Percentiles rank a stretch among this genome's conserved stretches.
These are phyloP conservation scores for Chloris gayana DNA, from an alignment of 176 grass and related monocot genomes.

Conservation along the genomic window DNA sequence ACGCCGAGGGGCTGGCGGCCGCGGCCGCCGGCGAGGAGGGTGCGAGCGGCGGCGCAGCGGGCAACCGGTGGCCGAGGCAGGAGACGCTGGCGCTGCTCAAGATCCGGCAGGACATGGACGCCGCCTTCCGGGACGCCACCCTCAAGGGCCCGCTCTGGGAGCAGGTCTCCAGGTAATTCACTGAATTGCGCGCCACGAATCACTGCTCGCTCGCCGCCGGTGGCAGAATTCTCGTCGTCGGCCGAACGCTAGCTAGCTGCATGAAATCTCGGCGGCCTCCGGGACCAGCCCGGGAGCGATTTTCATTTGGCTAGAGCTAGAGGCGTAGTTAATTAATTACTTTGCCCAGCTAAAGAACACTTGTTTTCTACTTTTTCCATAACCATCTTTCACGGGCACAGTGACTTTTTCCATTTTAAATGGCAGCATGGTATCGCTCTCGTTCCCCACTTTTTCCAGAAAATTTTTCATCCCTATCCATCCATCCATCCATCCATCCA, in stretches of 20 bases:
- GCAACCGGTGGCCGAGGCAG: constrained; percentile 95
- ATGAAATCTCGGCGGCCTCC: constrained; percentile 60
- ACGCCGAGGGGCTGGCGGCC: constrained; percentile 54
- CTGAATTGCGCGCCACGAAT: constrained; percentile 30
- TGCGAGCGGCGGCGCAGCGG: constrained; percentile 51
- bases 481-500: constrained; percentile 29
- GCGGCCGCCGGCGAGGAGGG: constrained; percentile 68
- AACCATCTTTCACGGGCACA: constrained; percentile 49
- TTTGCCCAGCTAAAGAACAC: constrained; percentile 49
- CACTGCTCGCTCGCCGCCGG: not conserved
- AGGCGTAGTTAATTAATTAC: constrained; percentile 37
- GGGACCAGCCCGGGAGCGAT: constrained; percentile 26
- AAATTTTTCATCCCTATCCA: constrained; percentile 27
- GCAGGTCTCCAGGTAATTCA: constrained; percentile 81
- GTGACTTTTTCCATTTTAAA: constrained; percentile 52
- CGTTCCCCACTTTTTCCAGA: constrained; percentile 42
- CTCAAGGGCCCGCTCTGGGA: constrained; percentile 98
- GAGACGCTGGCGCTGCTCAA: constrained; percentile 97
- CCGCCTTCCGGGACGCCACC: constrained; percentile 86
- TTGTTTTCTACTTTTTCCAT: constrained; percentile 46
- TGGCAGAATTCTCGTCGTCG: constrained; percentile 45
- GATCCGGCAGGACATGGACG: constrained; percentile 98
- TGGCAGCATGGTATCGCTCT: constrained; percentile 54
- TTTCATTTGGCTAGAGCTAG: not conserved
- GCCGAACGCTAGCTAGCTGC: constrained; percentile 30